Conservation (phyloP, 257 asterid species). For the Echium plantagineum region DNA sequence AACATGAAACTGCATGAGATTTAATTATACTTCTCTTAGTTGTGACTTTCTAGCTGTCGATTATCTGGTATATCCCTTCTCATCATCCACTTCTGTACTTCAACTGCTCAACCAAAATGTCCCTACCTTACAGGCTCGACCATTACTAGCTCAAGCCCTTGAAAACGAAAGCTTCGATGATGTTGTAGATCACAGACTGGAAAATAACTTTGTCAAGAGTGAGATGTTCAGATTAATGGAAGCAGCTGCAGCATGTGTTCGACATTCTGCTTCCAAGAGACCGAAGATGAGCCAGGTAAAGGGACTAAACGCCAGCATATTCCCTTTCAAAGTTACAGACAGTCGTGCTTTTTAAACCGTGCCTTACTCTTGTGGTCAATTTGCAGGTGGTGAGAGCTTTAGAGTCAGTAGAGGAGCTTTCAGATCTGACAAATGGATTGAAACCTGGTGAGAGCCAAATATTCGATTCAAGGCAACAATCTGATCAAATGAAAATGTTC, state of each 20-base stretch:
- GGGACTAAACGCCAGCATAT: neutral
- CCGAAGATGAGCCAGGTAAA: constrained; percentile 50
- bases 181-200: constrained; percentile 34
- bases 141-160: constrained; percentile 31
- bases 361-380: neutral
- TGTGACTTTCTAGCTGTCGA: too few species aligned
- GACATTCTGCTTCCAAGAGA: constrained; percentile 37
- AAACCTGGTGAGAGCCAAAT: constrained; percentile 82
- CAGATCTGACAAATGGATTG: constrained; percentile 73
- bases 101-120: neutral
- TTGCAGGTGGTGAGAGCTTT: constrained; percentile 67
- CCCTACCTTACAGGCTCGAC: constrained; percentile 34
- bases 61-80: neutral
- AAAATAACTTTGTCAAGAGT: constrained; percentile 15
- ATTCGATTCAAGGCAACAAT: constrained; percentile 63
- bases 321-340: neutral
- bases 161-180: constrained; percentile 25
- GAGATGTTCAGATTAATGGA: constrained; percentile 46
- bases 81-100: neutral
- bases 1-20: neutral
- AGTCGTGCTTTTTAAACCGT: neutral
- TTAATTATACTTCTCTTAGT: too few species aligned
- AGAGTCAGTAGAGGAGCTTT: constrained; percentile 57
- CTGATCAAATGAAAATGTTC: constrained; percentile 79
- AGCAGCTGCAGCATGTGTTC: constrained; percentile 51